These are phyloP conservation scores for Volvox reticuliferus DNA, from an alignment of 139 green algal species.

Conservation along the genomic window DNA sequence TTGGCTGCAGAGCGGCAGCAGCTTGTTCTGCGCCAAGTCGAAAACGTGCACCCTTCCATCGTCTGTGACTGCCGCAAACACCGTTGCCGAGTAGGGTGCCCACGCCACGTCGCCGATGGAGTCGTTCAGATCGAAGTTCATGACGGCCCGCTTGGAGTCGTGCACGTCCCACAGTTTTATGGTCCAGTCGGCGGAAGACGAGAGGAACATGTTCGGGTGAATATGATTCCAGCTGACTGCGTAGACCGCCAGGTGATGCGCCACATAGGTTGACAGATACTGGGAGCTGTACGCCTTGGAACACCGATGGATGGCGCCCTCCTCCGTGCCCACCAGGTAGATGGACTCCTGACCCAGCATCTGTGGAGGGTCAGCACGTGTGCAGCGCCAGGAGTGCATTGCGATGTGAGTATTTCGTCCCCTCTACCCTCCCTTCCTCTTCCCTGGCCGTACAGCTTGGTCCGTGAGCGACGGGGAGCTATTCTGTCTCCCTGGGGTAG, in stretches of 20 bases:
- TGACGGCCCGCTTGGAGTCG: constrained; percentile 45
- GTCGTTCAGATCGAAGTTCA: constrained; percentile 57
- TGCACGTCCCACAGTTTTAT: constrained; percentile 79
- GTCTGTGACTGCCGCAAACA: constrained; percentile 90
- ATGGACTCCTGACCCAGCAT: constrained; percentile 65
- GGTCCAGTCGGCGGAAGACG: constrained; percentile 92
- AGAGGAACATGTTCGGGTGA: constrained; percentile 88
- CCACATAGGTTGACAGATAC: constrained; percentile 86
- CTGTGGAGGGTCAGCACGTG: constrained; percentile 14
- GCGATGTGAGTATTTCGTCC: too few species aligned
- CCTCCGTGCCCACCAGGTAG: constrained; percentile 92
- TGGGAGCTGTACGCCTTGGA: constrained; percentile 87
- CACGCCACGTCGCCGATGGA: constrained; percentile 91
- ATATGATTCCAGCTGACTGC: constrained; percentile 88
- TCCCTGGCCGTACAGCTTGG: too few species aligned
- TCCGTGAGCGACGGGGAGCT: too few species aligned
- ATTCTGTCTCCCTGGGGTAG: too few species aligned
- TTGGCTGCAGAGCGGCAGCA: constrained; percentile 89
- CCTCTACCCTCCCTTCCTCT: too few species aligned
- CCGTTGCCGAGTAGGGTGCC: constrained; percentile 88
- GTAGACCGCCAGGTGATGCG: constrained; percentile 78
- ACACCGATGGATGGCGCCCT: constrained; percentile 92
- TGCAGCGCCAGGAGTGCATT: too few species aligned
- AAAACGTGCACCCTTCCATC: constrained; percentile 88
- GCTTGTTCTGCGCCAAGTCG: constrained; percentile 88